Percentiles rank a stretch among this genome's conserved stretches.
Conservation (phyloP, 2,329 filamentous ascomycete species). For the Sporothrix humicola region DNA sequence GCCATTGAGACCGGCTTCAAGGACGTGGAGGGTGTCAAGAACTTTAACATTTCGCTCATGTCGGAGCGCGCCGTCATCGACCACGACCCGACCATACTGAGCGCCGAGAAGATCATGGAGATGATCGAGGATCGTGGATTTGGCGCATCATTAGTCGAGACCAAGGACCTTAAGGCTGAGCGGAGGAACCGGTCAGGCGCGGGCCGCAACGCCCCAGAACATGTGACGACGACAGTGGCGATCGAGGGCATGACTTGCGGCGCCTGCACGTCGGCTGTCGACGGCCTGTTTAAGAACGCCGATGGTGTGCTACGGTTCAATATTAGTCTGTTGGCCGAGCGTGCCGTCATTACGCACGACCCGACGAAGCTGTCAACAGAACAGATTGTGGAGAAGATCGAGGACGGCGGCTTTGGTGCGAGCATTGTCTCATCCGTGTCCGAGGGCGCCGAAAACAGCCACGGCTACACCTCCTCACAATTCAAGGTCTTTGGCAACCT, state of each 20-base stretch:
- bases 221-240: constrained; percentile 79
- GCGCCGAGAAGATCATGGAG: constrained; percentile 60
- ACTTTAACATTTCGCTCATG: constrained; percentile 81
- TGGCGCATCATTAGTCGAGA: constrained; percentile 78
- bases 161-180: constrained; percentile 55
- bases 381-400: constrained; percentile 80
- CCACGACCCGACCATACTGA: constrained; percentile 67
- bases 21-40: constrained; percentile 72
- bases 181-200: constrained; percentile 58
- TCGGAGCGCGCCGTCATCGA: constrained; percentile 86
- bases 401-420: constrained; percentile 88
- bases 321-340: constrained; percentile 90
- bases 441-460: constrained; percentile 60
- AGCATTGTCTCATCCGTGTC: constrained; percentile 77
- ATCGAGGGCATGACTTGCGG: constrained; percentile 98
- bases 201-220: constrained; percentile 47
- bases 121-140: constrained; percentile 77
- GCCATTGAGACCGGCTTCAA: constrained; percentile 83
- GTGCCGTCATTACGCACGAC: constrained; percentile 87
- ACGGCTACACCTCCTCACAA: constrained; percentile 67
- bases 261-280: constrained; percentile 90
- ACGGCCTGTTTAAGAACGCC: constrained; percentile 77
- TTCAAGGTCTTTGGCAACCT: constrained; percentile 84
- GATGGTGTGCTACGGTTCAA: constrained; percentile 88
- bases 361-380: constrained; percentile 71